Evolutionary conservation across 768 basidiomycete species (phyloP).

Genomic region (Rhodotorula kratochvilovae): DNA sequence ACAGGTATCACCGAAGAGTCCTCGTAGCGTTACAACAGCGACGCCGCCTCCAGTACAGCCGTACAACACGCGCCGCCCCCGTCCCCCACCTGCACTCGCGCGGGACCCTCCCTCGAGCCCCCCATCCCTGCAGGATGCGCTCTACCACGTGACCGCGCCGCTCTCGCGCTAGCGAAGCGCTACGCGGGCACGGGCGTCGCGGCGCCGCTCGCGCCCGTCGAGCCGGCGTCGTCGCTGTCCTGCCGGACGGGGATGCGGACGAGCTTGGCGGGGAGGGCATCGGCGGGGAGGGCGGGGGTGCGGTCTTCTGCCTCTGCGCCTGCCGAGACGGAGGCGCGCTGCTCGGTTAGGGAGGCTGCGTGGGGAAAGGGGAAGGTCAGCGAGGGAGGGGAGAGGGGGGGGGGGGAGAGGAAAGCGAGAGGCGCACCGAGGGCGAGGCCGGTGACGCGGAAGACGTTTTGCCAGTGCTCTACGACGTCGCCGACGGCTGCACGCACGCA

Average conservation of each 20-base stretch:
- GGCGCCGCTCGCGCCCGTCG: neutral
- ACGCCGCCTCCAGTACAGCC: no score
- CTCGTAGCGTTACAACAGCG: neutral
- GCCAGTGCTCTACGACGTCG: slow-evolving; percentile 42
- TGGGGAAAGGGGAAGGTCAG: neutral
- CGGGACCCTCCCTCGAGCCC: no score
- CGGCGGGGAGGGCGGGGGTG: slow-evolving; percentile 5
- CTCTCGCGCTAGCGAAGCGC: no score
- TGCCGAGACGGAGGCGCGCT: neutral
- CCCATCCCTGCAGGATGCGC: no score
- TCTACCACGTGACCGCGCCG: no score
- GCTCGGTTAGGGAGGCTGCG: slow-evolving; percentile 18
- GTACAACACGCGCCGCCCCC: neutral
- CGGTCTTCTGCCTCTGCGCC: neutral
- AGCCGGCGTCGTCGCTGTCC: neutral
- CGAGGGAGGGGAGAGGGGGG: neutral
- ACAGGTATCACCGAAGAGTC: no score
- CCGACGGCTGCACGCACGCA: slow-evolving; percentile 36
- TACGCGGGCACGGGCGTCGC: neutral
- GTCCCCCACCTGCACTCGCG: no score
- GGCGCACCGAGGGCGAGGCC: slow-evolving; percentile 37
- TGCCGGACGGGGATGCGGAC: slow-evolving; percentile 33
- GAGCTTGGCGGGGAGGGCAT: slow-evolving; percentile 23
- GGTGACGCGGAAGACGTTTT: slow-evolving; percentile 41
- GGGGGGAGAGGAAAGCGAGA: no score